Percentiles rank a stretch among this genome's conserved stretches.
Evolutionary conservation across 345 rosid genomes (phyloP).

Genomic region (Triadica sebifera): DNA sequence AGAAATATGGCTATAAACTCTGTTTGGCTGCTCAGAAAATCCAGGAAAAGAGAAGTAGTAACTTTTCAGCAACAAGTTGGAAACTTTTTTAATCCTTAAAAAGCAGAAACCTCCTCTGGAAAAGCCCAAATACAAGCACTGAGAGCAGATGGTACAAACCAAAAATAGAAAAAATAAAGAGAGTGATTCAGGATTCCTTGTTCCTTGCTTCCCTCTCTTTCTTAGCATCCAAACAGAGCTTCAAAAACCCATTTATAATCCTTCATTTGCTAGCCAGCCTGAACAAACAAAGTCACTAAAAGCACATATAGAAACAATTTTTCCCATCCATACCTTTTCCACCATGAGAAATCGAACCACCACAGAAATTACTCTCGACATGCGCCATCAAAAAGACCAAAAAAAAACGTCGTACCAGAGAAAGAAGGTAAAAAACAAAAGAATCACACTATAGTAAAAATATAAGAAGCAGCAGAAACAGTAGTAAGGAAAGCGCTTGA

Average conservation of each 20-base stretch:
- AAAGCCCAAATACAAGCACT: neutral
- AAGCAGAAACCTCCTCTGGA: conserved; percentile 1
- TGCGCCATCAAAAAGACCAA: conserved; percentile 43
- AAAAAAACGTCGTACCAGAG: conserved; percentile 13
- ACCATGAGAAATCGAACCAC: conserved; percentile 25
- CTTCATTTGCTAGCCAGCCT: neutral
- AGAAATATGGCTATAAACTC: neutral
- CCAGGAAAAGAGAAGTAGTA: conserved; percentile 1
- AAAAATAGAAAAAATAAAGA: neutral
- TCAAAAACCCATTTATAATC: conserved; percentile 9
- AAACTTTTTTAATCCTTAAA: neutral
- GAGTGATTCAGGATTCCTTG: neutral
- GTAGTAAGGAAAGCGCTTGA: conserved; percentile 3
- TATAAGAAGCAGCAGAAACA: too few relatives aligned
- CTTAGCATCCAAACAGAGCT: conserved; percentile 25
- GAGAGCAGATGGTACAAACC: too few relatives aligned
- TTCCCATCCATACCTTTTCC: conserved; percentile 35
- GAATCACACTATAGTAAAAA: neutral
- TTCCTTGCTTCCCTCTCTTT: neutral
- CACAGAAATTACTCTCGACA: conserved; percentile 37
- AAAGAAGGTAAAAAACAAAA: neutral
- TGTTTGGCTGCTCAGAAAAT: conserved; percentile 23
- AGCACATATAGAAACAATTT: neutral
- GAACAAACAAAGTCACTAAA: conserved; percentile 17
- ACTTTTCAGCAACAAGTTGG: conserved; percentile 7